A percentile compares a stretch with the other conserved stretches of the same genome.
Evolutionary conservation across 2,329 filamentous ascomycete species (phyloP).

Genomic region (Cordyceps cicadae): DNA sequence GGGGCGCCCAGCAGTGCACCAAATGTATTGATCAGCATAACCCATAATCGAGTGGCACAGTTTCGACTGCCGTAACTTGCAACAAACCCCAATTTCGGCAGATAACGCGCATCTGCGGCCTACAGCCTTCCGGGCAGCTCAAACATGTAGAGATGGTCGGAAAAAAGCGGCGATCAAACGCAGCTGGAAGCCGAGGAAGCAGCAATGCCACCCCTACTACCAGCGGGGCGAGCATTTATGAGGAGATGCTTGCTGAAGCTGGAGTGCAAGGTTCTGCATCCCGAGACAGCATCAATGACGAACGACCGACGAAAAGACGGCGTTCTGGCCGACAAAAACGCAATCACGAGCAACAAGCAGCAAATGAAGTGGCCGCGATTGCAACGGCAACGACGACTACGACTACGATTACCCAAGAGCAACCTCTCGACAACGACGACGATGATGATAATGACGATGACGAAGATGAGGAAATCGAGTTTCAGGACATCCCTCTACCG

Average conservation of each 20-base stretch:
- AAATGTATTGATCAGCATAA: too few relatives aligned
- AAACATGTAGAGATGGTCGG: conserved; percentile 23
- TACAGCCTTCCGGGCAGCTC: background rate
- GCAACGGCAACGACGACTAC: background rate
- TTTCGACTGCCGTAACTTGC: background rate
- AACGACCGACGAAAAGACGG: conserved; percentile 34
- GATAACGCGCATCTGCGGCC: conserved; percentile 4
- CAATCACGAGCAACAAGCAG: background rate
- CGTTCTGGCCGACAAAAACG: conserved; percentile 17
- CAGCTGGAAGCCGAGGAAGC: conserved; percentile 14
- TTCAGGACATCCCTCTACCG: conserved; percentile 43
- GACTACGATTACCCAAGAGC: conserved; percentile 4
- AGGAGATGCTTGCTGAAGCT: conserved; percentile 42
- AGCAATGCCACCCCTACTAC: conserved; percentile 1
- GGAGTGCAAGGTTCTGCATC: conserved; percentile 25
- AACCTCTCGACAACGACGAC: conserved; percentile 29
- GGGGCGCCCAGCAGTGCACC: too few relatives aligned
- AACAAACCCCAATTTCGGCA: background rate
- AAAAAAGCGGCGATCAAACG: conserved; percentile 21
- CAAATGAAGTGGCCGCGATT: background rate
- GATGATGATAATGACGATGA: conserved; percentile 20
- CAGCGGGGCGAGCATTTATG: conserved; percentile 34
- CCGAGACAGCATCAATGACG: conserved; percentile 20
- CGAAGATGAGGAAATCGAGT: conserved; percentile 31
- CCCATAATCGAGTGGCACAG: background rate